A percentile compares a stretch with the other conserved stretches of the same genome.
phyloP scores from a whole-genome alignment of 345 rosid species.

The Gossypium rotundifolium region DNA sequence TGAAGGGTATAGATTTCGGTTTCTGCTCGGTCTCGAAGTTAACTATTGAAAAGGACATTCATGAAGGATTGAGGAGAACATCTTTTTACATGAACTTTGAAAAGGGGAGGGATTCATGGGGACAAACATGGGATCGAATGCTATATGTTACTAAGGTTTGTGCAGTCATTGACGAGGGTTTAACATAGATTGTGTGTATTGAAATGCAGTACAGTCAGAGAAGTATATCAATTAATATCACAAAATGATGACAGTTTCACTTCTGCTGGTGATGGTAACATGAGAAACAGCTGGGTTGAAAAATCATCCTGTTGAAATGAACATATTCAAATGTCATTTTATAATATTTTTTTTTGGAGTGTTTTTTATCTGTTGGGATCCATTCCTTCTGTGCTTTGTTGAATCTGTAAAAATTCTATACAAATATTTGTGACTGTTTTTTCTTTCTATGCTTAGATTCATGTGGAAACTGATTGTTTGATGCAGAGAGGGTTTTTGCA shows the following conservation, averaged over 20 bases:
- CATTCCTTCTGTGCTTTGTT: constrained; percentile 1
- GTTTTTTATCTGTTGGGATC: constrained; percentile 2
- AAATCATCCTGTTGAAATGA: constrained; percentile 16
- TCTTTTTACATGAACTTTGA: neutral
- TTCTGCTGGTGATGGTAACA: neutral
- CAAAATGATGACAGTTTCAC: neutral
- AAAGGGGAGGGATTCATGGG: constrained; percentile 5
- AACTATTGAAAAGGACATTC: neutral
- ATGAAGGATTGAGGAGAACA: neutral
- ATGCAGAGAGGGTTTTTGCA: neutral
- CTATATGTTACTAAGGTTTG: neutral
- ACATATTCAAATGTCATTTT: neutral
- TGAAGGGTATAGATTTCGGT: constrained; percentile 14
- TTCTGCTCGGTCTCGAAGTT: constrained; percentile 13
- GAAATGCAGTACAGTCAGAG: constrained; percentile 1
- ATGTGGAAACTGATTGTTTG: neutral
- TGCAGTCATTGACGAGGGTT: constrained; percentile 8
- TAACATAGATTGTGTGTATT: constrained; percentile 12
- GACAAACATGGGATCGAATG: constrained; percentile 8
- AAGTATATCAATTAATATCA: constrained; percentile 3
- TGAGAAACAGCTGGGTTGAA: constrained; percentile 13
- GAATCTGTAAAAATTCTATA: constrained; percentile 25
- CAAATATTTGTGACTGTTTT: neutral
- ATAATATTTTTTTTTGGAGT: neutral
- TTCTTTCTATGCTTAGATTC: constrained; percentile 1